phyloP scores from a whole-genome alignment of 495 filamentous ascomycete genomes.

The Penicillium parvum region DNA sequence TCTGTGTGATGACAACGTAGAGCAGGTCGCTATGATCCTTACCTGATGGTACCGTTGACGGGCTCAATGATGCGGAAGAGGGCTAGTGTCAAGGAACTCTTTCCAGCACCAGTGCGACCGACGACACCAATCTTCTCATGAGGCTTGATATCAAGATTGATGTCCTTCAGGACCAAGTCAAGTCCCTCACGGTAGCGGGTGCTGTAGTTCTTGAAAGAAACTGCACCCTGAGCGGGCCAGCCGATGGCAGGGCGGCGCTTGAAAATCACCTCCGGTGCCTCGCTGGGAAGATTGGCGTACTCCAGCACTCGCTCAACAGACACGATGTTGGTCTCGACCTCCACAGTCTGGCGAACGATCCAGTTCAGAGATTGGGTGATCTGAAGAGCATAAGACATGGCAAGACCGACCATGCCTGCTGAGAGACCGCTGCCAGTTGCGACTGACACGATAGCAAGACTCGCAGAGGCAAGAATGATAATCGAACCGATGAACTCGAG shows the following conservation, averaged over 20 bases:
- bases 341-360: conserved; percentile 98
- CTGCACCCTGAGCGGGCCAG: conserved; percentile 89
- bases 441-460: conserved; percentile 78
- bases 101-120: conserved; percentile 92
- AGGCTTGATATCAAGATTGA: conserved; percentile 86
- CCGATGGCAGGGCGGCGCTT: conserved; percentile 79
- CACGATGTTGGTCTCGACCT: conserved; percentile 99
- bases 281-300: conserved; percentile 88
- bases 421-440: conserved; percentile 62
- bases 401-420: conserved; percentile 80
- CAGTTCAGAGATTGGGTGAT: conserved; percentile 99
- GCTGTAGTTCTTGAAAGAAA: conserved; percentile 90
- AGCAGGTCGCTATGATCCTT: conserved; percentile 19
- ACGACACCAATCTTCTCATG: conserved; percentile 98
- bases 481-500: conserved; percentile 95
- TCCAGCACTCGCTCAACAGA: conserved; percentile 97
- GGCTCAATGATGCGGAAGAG: conserved; percentile 96
- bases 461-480: conserved; percentile 84
- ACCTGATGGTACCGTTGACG: conserved; percentile 67
- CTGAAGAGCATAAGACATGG: conserved; percentile 95
- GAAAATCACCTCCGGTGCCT: conserved; percentile 91
- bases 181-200: conserved; percentile 85
- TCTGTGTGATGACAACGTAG: no score
- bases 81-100: conserved; percentile 89
- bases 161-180: conserved; percentile 87